phyloP scores from a whole-genome alignment of 1,284 basidiomycete species.

The Tilletia indica region DNA sequence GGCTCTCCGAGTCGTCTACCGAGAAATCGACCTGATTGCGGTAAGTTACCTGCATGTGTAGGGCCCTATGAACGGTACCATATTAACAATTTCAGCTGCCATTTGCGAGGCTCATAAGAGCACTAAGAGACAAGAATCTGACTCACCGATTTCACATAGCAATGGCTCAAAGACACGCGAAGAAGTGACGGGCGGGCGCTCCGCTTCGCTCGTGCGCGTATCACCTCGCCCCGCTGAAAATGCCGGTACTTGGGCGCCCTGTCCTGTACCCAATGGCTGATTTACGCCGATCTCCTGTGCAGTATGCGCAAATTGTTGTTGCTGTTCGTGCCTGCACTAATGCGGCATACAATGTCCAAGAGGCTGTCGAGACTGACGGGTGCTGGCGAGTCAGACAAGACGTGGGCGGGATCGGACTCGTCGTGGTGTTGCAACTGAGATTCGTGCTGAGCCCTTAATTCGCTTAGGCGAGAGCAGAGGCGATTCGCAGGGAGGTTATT shows the following conservation, averaged over 20 bases:
- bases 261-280: neutral
- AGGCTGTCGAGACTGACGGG: constrained; percentile 1
- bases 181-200: constrained; percentile 37
- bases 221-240: constrained; percentile 12
- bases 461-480: constrained; percentile 36
- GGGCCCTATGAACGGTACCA: constrained; percentile 29
- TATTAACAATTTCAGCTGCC: constrained; percentile 3
- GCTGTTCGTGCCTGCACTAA: neutral
- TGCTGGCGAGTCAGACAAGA: neutral
- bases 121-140: neutral
- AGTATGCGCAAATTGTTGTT: neutral
- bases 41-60: constrained; percentile 34
- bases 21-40: constrained; percentile 33
- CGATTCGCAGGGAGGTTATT: constrained; percentile 43
- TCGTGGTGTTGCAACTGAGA: neutral
- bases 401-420: constrained; percentile 20
- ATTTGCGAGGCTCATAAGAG: neutral
- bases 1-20: constrained; percentile 31
- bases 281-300: neutral
- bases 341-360: neutral
- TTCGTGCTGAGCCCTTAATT: constrained; percentile 17
- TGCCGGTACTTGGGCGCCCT: neutral
- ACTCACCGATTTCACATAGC: constrained; percentile 17
- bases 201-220: constrained; percentile 23
- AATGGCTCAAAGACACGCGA: constrained; percentile 24